These are phyloP conservation scores for Suillus decipiens DNA, from an alignment of 768 basidiomycete genomes.

Conservation along the genomic window DNA sequence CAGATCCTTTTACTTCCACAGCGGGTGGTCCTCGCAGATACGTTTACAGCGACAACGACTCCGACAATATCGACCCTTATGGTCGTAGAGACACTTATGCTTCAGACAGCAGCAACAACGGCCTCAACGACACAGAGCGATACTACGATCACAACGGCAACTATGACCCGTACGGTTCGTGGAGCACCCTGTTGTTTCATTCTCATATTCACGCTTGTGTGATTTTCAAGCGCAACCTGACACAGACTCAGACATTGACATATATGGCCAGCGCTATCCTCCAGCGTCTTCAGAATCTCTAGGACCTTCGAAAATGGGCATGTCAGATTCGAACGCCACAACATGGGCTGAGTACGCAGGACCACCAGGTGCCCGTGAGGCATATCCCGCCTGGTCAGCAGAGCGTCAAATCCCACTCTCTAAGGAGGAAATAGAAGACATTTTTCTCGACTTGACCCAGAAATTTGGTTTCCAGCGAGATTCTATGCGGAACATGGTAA, in stretches of 20 bases:
- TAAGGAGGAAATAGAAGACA: constrained; percentile 99
- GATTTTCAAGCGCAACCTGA: constrained; percentile 64
- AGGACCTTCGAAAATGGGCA: constrained; percentile 57
- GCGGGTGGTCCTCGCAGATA: constrained; percentile 40
- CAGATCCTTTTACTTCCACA: constrained; percentile 63
- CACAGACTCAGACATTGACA: constrained; percentile 80
- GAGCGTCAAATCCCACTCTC: constrained; percentile 96
- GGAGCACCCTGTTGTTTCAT: constrained; percentile 6
- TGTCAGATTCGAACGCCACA: constrained; percentile 72
- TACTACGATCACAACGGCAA: constrained; percentile 66
- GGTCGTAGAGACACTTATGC: constrained; percentile 66
- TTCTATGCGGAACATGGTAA: constrained; percentile 93
- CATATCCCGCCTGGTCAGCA: constrained; percentile 92
- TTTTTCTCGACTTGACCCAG: constrained; percentile 95
- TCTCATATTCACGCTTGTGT: constrained; percentile 14
- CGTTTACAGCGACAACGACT: constrained; percentile 75
- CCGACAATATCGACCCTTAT: constrained; percentile 64
- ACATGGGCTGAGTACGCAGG: constrained; percentile 67
- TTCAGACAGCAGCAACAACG: constrained; percentile 70
- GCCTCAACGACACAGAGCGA: constrained; percentile 44
- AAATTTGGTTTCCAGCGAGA: constrained; percentile 99
- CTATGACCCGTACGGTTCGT: constrained; percentile 66
- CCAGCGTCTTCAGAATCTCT: constrained; percentile 75
- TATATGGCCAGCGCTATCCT: constrained; percentile 67
- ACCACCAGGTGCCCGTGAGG: constrained; percentile 63